Percentiles rank a stretch among this genome's conserved stretches.
phyloP scores from a whole-genome alignment of 257 asterid genomes.

The Mitragyna speciosa region DNA sequence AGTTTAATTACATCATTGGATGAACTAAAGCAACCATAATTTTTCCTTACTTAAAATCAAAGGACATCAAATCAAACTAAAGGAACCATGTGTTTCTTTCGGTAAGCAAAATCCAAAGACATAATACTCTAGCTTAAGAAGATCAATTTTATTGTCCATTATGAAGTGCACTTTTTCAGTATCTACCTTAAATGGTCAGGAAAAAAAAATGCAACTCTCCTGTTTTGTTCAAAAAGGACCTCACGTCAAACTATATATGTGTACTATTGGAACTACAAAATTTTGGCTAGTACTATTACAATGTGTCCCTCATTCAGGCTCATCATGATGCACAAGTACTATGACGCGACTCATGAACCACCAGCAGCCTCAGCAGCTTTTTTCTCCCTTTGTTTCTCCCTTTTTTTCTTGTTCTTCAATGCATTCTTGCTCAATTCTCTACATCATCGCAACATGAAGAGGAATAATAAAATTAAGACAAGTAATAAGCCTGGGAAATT shows the following conservation, averaged over 20 bases:
- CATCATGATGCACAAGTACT: not conserved
- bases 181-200: not conserved
- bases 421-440: conserved; percentile 92
- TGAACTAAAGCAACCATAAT: not conserved
- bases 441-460: conserved; percentile 10
- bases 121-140: not conserved
- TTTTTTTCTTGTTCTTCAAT: conserved; percentile 75
- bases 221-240: not conserved
- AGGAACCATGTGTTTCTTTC: no score
- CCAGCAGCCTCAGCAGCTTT: conserved; percentile 65
- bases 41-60: no score
- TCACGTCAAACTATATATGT: not conserved
- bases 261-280: not conserved
- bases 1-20: not conserved
- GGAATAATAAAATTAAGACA: conserved; percentile 11
- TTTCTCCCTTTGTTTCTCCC: conserved; percentile 84
- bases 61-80: no score
- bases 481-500: not conserved
- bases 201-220: not conserved
- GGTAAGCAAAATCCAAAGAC: not conserved
- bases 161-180: not conserved
- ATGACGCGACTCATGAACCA: conserved; percentile 8
- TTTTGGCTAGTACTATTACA: not conserved
- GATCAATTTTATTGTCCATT: not conserved
- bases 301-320: not conserved